Evolutionary conservation across 441 rosid genomes (phyloP).

Genomic region (Populus hybrid): DNA sequence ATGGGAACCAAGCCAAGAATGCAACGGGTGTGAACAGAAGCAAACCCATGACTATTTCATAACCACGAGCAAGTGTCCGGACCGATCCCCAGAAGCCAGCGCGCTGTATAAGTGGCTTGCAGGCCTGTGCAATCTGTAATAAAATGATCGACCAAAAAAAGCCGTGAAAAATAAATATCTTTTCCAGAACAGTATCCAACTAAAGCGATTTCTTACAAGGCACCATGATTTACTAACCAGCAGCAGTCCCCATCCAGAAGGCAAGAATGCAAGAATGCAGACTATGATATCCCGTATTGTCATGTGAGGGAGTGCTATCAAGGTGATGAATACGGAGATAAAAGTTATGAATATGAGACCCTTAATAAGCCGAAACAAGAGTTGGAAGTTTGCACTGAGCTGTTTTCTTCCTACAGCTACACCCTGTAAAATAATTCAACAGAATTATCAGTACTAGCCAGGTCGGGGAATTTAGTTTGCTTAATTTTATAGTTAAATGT

Average conservation of each 20-base stretch:
- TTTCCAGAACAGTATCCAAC: conserved; percentile 20
- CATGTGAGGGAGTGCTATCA: conserved; percentile 85
- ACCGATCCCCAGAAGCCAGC: conserved; percentile 76
- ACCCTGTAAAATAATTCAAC: conserved; percentile 42
- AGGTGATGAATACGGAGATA: conserved; percentile 64
- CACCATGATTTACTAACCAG: conserved; percentile 47
- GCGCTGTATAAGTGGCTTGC: conserved; percentile 69
- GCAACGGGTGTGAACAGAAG: conserved; percentile 83
- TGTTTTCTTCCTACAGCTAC: conserved; percentile 86
- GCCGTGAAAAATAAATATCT: conserved; percentile 15
- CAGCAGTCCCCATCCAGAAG: conserved; percentile 99
- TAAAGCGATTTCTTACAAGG: background rate
- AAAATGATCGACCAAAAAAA: background rate
- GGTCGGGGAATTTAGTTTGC: background rate
- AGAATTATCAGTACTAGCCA: background rate
- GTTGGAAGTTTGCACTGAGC: conserved; percentile 94
- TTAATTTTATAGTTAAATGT: background rate
- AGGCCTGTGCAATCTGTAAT: conserved; percentile 86
- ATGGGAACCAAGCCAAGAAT: conserved; percentile 91
- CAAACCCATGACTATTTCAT: conserved; percentile 76
- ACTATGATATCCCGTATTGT: conserved; percentile 77
- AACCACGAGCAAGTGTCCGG: conserved; percentile 70
- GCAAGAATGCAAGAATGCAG: conserved; percentile 97
- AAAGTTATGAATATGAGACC: conserved; percentile 91
- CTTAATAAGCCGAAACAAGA: conserved; percentile 89